Evolutionary conservation across 2,329 filamentous ascomycete genomes (phyloP), one percentile per base, ranked within the genome.

Genomic region (Blumeriella jaapii): DNA sequence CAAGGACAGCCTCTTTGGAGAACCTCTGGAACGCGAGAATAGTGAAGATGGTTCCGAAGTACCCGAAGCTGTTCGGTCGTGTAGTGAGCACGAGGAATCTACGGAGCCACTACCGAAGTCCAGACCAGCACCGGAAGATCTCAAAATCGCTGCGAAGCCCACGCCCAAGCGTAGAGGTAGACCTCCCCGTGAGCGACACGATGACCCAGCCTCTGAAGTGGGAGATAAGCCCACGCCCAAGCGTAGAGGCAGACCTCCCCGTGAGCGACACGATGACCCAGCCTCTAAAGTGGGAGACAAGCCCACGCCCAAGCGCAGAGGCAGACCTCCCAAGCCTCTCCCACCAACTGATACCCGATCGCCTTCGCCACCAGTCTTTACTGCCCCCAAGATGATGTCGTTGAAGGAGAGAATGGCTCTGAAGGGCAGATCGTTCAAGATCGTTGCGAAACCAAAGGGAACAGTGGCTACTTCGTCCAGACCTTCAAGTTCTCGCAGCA

Each of bases 371-470:
- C 23, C 29, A 28, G 19, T 19, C 11, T 3, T 18, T 24, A 18
- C 34, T 18, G 29, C 12, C 7, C 39, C 31, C 5, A 47, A 45
- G 18, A 32, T 51, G 15, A 40, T 53, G 20, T 53, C 51, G 3
- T 31, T 54, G 22, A 48, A 43, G 27, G 52, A 55, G 34, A 54
- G 45, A 35, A 42, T 53, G 23, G 46, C 49, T 25, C 29, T 53
- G n/a, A 49, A 54, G 32, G 50, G 50, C 6, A 53, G 50, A 38
- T 38, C 41, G 2, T 32, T 46, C 30, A 55, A 52, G 28, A 52
- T 54, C 26, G 46, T 54, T 17, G 38, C 42, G 20, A 22, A 38
- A 23, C 15, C 12, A 8, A 16, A 12, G 5, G 20, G 23, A 6
- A 29, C 3, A 5, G 8, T 14, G 6, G 32, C 20, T n/a, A 29